Evolutionary conservation across 495 filamentous ascomycete species (phyloP), one percentile per base, ranked within the genome.

Genomic region (Lasiosphaeris hirsuta): DNA sequence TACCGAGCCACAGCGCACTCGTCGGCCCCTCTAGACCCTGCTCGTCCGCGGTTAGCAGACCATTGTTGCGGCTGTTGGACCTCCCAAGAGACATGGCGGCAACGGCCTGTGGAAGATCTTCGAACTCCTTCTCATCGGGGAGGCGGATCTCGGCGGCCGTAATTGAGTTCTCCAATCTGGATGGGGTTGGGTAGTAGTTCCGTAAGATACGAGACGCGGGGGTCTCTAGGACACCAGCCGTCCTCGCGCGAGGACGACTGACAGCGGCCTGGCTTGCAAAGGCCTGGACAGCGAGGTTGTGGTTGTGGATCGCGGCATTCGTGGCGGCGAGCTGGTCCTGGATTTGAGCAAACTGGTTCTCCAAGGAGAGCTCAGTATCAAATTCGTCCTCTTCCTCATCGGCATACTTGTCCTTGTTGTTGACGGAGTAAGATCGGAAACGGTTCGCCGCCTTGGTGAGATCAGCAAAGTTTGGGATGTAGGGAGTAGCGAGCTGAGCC

Each of bases 331-430:
- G 66, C 59, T 82, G 76, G 55, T 82, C 77, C 52, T 82, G 78
- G 13, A 80, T 65, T 41, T 75, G 71, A 38, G 86, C 85, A 60
- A 87, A 88, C 19, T 86, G 83, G 55, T 80, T 86, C 51, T 88
- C 86, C 60, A 85, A 81, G 10, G 85, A 86, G 17, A 92, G 68
- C 9, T 90, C 84, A 10, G 87, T 85, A 46, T 88, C 87, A 49
- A 86, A 88, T 56, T 90, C 86, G 40, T 92, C 90, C 14, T 95
- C 88, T 19, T 97, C 93, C 59, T 96, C 91, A 55, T 96, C 92
- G 0, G 89, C 94, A 65, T 97, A 97, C 72, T 95, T 96, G 69
- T 97, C 94, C 71, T 95, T 97, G 40, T 95, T 94, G 71, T 98
- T 97, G 46, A 98, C 94, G 17, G 94, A 98, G 69, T 96, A 97